Evolutionary conservation across 768 basidiomycete genomes (phyloP).

Genomic region (Filobasidium floriforme): DNA sequence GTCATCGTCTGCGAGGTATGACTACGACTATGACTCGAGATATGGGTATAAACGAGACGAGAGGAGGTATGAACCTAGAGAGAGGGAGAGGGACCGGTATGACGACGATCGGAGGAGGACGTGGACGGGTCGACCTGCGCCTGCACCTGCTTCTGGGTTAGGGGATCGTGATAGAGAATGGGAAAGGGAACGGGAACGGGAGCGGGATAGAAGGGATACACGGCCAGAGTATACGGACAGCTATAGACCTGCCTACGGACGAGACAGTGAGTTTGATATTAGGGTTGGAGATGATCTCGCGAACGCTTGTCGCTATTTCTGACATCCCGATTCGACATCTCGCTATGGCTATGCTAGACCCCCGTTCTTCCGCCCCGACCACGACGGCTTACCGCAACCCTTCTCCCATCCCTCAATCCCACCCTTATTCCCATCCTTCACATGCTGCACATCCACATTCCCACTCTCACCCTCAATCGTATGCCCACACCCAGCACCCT

Average conservation of each 20-base stretch:
- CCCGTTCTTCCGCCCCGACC: too few species aligned
- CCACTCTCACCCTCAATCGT: not conserved
- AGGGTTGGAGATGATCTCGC: not conserved
- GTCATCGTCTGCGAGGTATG: not conserved
- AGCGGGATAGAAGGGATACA: not conserved
- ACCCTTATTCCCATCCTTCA: not conserved
- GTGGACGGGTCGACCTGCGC: not conserved
- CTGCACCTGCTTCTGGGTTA: not conserved
- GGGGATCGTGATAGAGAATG: not conserved
- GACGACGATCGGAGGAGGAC: not conserved
- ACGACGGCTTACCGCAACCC: not conserved
- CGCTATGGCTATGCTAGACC: too few species aligned
- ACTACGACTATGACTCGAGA: not conserved
- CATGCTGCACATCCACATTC: not conserved
- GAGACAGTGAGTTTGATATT: not conserved
- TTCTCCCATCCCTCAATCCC: not conserved
- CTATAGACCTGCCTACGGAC: not conserved
- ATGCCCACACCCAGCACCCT: not conserved
- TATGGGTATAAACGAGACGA: slow-evolving; percentile 7
- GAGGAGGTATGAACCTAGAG: not conserved
- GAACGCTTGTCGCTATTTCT: not conserved
- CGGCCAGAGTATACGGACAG: not conserved
- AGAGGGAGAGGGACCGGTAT: not conserved
- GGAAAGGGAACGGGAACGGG: not conserved
- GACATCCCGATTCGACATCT: not conserved